These are phyloP conservation scores for Fomitopsis betulina DNA, from an alignment of 1,284 basidiomycete species.

Conservation along the genomic window DNA sequence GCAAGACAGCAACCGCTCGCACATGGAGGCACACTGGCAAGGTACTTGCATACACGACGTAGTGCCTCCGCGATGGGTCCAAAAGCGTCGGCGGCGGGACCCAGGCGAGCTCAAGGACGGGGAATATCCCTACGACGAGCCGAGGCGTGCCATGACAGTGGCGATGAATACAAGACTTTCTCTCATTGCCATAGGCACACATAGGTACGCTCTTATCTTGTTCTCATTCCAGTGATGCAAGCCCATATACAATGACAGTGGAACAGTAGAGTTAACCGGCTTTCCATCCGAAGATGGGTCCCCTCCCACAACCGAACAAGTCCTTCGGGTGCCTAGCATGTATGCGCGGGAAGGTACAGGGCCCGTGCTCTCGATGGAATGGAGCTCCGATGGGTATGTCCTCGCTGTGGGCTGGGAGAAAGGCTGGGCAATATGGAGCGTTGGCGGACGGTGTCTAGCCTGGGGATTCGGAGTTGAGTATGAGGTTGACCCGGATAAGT, in stretches of 20 bases:
- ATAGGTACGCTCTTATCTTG: constrained; percentile 43
- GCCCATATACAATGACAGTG: constrained; percentile 33
- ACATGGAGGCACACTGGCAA: constrained; percentile 40
- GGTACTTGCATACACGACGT: constrained; percentile 68
- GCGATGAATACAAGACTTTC: constrained; percentile 85
- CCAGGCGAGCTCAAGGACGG: constrained; percentile 34
- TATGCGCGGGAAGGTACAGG: constrained; percentile 59
- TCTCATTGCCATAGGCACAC: constrained; percentile 78
- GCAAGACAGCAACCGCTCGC: constrained; percentile 15
- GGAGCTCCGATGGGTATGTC: constrained; percentile 95
- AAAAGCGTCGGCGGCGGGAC: constrained; percentile 57
- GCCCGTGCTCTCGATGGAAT: constrained; percentile 73
- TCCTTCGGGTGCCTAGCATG: constrained; percentile 51
- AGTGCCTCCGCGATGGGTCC: constrained; percentile 69
- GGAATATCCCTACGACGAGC: constrained; percentile 51
- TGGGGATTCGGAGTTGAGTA: constrained; percentile 72
- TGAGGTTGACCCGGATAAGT: constrained; percentile 55
- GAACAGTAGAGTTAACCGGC: constrained; percentile 55
- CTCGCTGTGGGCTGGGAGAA: constrained; percentile 92
- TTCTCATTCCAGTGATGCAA: not conserved
- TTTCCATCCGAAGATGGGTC: constrained; percentile 59
- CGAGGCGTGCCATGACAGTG: constrained; percentile 56
- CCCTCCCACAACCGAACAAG: constrained; percentile 44
- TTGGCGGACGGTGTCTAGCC: constrained; percentile 83
- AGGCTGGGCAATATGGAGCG: constrained; percentile 91